These are phyloP conservation scores for Hirsutella minnesotensis DNA, from an alignment of 2,329 filamentous ascomycete genomes.

Conservation along the genomic window DNA sequence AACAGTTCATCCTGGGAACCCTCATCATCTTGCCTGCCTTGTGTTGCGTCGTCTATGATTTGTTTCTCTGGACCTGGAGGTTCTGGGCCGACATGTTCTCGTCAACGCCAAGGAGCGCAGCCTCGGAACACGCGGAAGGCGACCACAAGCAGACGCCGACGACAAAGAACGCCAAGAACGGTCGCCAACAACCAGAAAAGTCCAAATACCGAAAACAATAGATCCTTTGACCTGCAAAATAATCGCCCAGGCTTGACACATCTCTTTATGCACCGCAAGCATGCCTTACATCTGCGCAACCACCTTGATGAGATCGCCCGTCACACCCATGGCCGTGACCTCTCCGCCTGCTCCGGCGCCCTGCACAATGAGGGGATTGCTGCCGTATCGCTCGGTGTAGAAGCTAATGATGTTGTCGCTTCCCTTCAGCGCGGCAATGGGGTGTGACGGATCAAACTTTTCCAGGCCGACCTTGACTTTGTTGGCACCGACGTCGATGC, in stretches of 20 bases:
- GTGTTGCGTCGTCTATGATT: constrained; percentile 36
- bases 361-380: constrained; percentile 85
- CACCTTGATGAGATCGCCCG: constrained; percentile 85
- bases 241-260: too few relatives aligned
- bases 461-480: constrained; percentile 86
- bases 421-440: constrained; percentile 88
- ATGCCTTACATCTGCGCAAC: constrained; percentile 51
- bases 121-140: not conserved
- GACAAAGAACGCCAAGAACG: constrained; percentile 2
- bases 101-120: not conserved
- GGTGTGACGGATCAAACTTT: constrained; percentile 76
- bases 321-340: constrained; percentile 95
- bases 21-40: constrained; percentile 34
- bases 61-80: constrained; percentile 42
- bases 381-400: constrained; percentile 89
- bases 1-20: constrained; percentile 31
- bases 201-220: not conserved
- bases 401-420: constrained; percentile 99
- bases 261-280: not conserved
- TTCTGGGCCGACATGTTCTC: constrained; percentile 15
- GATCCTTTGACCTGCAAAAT: too few relatives aligned
- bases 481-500: constrained; percentile 72
- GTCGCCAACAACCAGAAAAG: constrained; percentile 3
- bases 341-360: constrained; percentile 89
- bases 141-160: not conserved